Base-by-base conservation (phyloP, 176 grass and related monocot genomes). In the Oryza brachyantha region DNA sequence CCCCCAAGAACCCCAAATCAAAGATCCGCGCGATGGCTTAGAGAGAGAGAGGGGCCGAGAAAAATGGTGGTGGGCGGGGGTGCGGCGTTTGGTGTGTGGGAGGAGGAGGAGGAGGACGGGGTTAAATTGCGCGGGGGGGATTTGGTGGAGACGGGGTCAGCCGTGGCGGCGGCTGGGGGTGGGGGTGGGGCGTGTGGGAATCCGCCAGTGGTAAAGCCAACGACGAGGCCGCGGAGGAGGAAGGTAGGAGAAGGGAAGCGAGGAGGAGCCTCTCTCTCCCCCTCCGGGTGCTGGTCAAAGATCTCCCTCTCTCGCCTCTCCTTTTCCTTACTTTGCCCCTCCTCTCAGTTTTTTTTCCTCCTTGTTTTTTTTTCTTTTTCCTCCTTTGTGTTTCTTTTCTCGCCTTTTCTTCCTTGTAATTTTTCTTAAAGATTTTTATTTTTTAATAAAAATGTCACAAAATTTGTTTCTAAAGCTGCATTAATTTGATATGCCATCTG, bases 111-210 rank as follows among this genome's bases (percentile, higher is more conserved):
- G 67, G 72, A 35, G 69, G 42, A n/a, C 59, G 77, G 73, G 17
- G 76, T 89, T 85, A 90, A 90, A 86, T 83, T 13, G 70, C 21
- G 29, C 2, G 27, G 29, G 27, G 29, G 32, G 77, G 64, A 70
- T 86, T 83, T 36, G 80, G 84, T 86, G 74, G 19, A 52, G 78
- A 89, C 59, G 73, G 38, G 38, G 78, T 89, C 82, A 85, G 78
- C 59, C 17, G 66, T 89, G 87, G 82, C 78, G 87, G 78, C 87
- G 74, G 72, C 66, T 21, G 3, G 31, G 31, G 31, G 3, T 32
- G 31, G 40, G 29, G 48, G 37, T 64, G 40, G 29, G 48, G 37
- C 71, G 28, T 61, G 84, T 90, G 75, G 74, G 84, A 83, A 80
- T 85, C 66, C 79, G 74, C 79, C 79, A 74, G 54, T 75, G 80